These are phyloP conservation scores for Talaromyces rugulosus DNA, from an alignment of 2,329 filamentous ascomycete genomes.

Conservation along the genomic window DNA sequence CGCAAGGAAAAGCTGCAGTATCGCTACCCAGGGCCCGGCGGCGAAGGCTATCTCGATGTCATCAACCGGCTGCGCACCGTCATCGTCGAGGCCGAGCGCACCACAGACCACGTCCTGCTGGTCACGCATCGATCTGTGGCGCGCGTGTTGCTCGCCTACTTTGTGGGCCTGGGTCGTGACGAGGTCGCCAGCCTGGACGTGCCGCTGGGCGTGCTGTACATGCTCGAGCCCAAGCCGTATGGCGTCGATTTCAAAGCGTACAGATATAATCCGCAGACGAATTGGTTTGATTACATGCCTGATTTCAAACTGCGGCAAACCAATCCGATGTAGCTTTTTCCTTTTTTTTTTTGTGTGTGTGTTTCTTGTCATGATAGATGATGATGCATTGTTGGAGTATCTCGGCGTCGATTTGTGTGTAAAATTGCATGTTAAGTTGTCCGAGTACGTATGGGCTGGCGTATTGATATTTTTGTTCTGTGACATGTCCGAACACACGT, in stretches of 20 bases:
- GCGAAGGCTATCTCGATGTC: slow-evolving; percentile 93
- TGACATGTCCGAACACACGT: neutral
- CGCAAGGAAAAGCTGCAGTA: slow-evolving; percentile 87
- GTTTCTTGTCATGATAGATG: neutral
- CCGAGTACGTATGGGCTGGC: neutral
- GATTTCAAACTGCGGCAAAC: slow-evolving; percentile 67
- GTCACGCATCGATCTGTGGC: slow-evolving; percentile 91
- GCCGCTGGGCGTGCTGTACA: slow-evolving; percentile 87
- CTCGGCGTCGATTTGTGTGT: neutral
- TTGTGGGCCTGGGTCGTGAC: slow-evolving; percentile 84
- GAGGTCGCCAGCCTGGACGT: slow-evolving; percentile 94
- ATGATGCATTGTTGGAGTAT: neutral
- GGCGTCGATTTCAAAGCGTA: slow-evolving; percentile 97
- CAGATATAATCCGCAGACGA: slow-evolving; percentile 71
- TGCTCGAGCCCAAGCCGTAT: slow-evolving; percentile 95
- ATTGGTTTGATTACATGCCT: slow-evolving; percentile 82
- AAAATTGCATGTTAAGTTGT: neutral
- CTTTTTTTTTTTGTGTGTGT: neutral
- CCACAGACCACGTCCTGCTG: slow-evolving; percentile 90
- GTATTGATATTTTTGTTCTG: neutral
- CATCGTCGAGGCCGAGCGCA: slow-evolving; percentile 94
- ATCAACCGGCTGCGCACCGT: slow-evolving; percentile 93
- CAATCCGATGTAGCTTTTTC: slow-evolving; percentile 14
- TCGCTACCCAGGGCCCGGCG: slow-evolving; percentile 91
- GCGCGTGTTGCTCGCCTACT: slow-evolving; percentile 90